Conservation (phyloP, 805 yeast species). For the Wickerhamiella siamensis region DNA sequence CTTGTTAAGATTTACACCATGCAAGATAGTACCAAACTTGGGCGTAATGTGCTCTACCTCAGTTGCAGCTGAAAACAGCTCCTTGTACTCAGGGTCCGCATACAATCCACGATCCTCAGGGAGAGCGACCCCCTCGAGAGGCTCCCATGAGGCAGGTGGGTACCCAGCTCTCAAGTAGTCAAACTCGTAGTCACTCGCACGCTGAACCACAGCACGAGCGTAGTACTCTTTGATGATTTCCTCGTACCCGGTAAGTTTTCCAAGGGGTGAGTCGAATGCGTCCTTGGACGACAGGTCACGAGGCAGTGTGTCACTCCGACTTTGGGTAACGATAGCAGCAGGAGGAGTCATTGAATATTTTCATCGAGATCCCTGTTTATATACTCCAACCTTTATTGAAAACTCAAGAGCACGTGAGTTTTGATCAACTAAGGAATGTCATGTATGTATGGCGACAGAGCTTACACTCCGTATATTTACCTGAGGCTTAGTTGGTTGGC, state of each 20-base stretch:
- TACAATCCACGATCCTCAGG: slow-evolving; percentile 17
- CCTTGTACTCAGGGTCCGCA: slow-evolving; percentile 21
- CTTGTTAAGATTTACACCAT: slow-evolving; percentile 33
- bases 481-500: no score
- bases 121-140: background rate
- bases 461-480: no score
- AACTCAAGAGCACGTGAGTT: no score
- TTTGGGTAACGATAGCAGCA: slow-evolving; percentile 1
- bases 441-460: no score
- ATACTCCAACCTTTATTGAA: no score
- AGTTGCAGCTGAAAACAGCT: slow-evolving; percentile 20
- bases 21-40: slow-evolving; percentile 51
- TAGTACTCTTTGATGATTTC: slow-evolving; percentile 7
- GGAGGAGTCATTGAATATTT: slow-evolving; percentile 2
- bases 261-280: background rate
- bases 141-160: slow-evolving; percentile 12
- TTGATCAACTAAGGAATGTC: no score
- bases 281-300: background rate
- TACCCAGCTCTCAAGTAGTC: slow-evolving; percentile 18
- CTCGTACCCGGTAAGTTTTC: slow-evolving; percentile 3
- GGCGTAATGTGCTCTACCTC: slow-evolving; percentile 40
- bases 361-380: no score
- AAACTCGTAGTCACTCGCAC: slow-evolving; percentile 13
- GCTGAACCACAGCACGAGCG: slow-evolving; percentile 4
- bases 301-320: background rate